A percentile compares a stretch with the other conserved stretches of the same genome.
Evolutionary conservation across 2,329 filamentous ascomycete genomes (phyloP).

Genomic region (Colletotrichum sp.): DNA sequence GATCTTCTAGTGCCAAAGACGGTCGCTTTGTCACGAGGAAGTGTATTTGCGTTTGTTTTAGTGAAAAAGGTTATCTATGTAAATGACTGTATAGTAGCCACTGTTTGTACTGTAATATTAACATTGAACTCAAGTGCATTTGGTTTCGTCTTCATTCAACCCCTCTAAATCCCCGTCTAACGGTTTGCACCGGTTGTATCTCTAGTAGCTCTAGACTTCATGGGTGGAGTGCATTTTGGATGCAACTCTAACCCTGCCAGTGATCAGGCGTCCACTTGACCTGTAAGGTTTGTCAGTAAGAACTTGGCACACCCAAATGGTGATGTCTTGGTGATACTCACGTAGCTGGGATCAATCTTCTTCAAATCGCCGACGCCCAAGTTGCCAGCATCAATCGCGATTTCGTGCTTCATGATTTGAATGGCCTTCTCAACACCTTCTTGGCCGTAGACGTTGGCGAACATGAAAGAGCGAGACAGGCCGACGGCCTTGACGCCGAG

Average conservation of each 20-base stretch:
- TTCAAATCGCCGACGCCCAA: constrained; percentile 43
- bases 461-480: constrained; percentile 58
- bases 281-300: background rate
- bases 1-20: no score
- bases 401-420: constrained; percentile 53
- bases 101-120: no score
- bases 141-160: no score
- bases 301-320: no score
- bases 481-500: constrained; percentile 49
- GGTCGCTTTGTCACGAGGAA: no score
- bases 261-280: background rate
- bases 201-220: background rate
- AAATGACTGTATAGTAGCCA: no score
- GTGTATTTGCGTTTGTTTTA: no score
- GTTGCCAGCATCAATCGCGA: constrained; percentile 49
- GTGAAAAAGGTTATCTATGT: no score
- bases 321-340: background rate
- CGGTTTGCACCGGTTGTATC: background rate
- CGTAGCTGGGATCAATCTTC: constrained; percentile 31
- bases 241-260: background rate
- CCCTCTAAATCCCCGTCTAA: background rate
- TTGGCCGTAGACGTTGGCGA: constrained; percentile 54
- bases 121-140: no score
- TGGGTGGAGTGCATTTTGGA: background rate
- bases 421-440: constrained; percentile 51